Percentiles rank a stretch among this genome's conserved stretches.
Conservation (phyloP, 2,329 filamentous ascomycete genomes). For the Penicillium sp. region DNA sequence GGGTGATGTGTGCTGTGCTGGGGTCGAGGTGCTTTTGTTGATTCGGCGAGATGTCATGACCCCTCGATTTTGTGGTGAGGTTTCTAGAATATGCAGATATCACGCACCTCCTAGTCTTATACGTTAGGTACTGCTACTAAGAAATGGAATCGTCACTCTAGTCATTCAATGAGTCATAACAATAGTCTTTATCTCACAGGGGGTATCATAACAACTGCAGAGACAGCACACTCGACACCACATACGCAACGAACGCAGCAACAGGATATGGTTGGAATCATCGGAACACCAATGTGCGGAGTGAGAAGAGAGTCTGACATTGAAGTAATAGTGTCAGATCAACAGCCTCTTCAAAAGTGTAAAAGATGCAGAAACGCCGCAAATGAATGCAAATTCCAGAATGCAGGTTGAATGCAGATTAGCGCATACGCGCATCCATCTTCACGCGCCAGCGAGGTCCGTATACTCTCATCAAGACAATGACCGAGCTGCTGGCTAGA, state of each 20-base stretch:
- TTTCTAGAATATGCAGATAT: neutral
- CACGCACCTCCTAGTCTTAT: neutral
- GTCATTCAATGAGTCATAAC: neutral
- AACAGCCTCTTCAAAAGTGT: neutral
- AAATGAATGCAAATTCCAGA: neutral
- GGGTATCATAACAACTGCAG: neutral
- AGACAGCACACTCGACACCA: neutral
- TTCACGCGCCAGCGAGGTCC: slow-evolving; percentile 61
- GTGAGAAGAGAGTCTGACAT: neutral
- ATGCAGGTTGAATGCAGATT: slow-evolving; percentile 1
- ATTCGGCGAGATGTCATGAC: neutral
- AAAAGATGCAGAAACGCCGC: neutral
- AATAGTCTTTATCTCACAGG: neutral
- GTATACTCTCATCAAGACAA: slow-evolving; percentile 62
- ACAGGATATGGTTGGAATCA: neutral
- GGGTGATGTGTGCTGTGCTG: neutral
- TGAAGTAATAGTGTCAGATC: neutral
- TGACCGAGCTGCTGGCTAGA: slow-evolving; percentile 57
- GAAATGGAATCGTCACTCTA: neutral
- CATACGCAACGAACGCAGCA: neutral
- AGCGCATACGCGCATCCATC: slow-evolving; percentile 53
- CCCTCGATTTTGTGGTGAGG: neutral
- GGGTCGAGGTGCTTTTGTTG: neutral
- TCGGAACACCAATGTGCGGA: neutral
- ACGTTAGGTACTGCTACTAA: neutral